Conservation (phyloP, 805 yeast genomes). For the Kodamaea hsintzibuensis region DNA sequence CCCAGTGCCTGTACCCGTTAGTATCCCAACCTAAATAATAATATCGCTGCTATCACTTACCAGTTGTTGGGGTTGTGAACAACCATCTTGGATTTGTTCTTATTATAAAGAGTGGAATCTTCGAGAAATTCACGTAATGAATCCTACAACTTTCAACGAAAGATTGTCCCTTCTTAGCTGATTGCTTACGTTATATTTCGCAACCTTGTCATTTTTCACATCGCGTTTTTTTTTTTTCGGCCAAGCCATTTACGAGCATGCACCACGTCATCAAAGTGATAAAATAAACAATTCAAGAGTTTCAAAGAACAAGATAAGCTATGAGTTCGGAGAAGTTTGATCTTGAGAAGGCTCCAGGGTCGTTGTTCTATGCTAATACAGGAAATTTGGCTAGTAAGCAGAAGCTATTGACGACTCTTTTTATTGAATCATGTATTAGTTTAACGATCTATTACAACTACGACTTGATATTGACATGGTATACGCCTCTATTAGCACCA, state of each 20-base stretch:
- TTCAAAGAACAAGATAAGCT: not conserved
- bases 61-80: slow-evolving; percentile 74
- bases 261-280: slow-evolving; percentile 1
- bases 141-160: not conserved
- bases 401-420: slow-evolving; percentile 23
- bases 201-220: not conserved
- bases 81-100: slow-evolving; percentile 43
- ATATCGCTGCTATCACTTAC: slow-evolving; percentile 30
- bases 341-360: slow-evolving; percentile 9
- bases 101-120: slow-evolving; percentile 1
- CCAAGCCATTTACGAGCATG: not conserved
- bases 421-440: slow-evolving; percentile 28
- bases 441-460: slow-evolving; percentile 32
- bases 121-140: slow-evolving; percentile 1
- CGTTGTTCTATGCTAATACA: slow-evolving; percentile 2
- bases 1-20: slow-evolving; percentile 60
- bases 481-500: slow-evolving; percentile 35
- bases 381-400: not conserved
- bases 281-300: slow-evolving; percentile 1
- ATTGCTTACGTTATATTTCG: not conserved
- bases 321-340: slow-evolving; percentile 6
- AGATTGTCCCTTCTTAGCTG: not conserved
- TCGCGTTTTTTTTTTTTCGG: not conserved
- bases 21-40: slow-evolving; percentile 7
- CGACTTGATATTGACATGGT: slow-evolving; percentile 18